Evolutionary conservation across 768 basidiomycete species (phyloP).

Genomic region (Mycena indigotica): DNA sequence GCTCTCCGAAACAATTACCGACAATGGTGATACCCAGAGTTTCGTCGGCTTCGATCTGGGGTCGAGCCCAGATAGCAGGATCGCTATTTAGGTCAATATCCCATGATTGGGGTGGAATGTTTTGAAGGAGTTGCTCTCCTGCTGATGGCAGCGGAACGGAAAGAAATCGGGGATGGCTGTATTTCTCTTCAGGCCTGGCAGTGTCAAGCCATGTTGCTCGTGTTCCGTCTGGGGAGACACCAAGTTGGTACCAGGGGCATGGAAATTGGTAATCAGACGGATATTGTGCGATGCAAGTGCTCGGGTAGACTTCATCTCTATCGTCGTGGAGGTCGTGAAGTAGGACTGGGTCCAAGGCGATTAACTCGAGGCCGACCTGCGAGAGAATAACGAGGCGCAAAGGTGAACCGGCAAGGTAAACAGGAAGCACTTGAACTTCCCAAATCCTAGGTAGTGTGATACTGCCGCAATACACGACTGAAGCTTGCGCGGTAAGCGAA

Average conservation of each 20-base stretch:
- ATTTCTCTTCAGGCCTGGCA: neutral
- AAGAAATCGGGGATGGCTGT: neutral
- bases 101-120: neutral
- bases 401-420: neutral
- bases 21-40: constrained; percentile 13
- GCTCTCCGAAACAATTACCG: constrained; percentile 19
- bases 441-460: constrained; percentile 4
- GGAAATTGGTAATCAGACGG: neutral
- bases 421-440: neutral
- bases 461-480: neutral
- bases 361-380: constrained; percentile 1
- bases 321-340: neutral
- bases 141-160: neutral
- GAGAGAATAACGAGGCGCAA: no score
- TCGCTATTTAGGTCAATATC: neutral
- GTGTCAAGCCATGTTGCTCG: constrained; percentile 3
- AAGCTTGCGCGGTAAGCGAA: neutral
- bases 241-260: constrained; percentile 11
- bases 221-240: neutral
- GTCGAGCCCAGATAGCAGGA: constrained; percentile 14
- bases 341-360: neutral
- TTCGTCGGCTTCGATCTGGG: constrained; percentile 15
- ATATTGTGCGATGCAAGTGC: neutral
- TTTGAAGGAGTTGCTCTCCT: neutral
- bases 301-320: neutral